A percentile compares a stretch with the other conserved stretches of the same genome.
phyloP scores from a whole-genome alignment of 2,329 filamentous ascomycete species.

The Diaporthe sp. region DNA sequence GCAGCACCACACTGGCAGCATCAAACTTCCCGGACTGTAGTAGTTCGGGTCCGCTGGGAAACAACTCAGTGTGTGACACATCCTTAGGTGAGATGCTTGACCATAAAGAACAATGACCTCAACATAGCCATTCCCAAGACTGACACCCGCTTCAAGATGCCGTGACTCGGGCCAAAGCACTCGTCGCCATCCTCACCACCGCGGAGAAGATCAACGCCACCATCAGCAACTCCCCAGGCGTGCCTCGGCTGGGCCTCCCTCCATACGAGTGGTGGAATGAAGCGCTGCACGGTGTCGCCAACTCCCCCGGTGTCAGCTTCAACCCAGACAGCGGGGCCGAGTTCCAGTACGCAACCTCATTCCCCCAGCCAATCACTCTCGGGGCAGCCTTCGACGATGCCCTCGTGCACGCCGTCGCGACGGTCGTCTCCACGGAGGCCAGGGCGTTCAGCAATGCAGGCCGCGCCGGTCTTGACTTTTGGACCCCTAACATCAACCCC shows the following conservation, averaged over 20 bases:
- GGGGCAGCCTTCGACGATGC: slow-evolving; percentile 73
- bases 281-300: slow-evolving; percentile 70
- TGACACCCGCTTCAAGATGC: slow-evolving; percentile 16
- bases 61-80: slow-evolving; percentile 32
- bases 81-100: slow-evolving; percentile 1
- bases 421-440: slow-evolving; percentile 63
- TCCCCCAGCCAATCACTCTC: slow-evolving; percentile 72
- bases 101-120: no score
- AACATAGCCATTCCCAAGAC: not conserved
- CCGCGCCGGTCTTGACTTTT: slow-evolving; percentile 66
- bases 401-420: slow-evolving; percentile 66
- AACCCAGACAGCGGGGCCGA: slow-evolving; percentile 48
- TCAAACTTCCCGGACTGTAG: slow-evolving; percentile 33
- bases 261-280: slow-evolving; percentile 72
- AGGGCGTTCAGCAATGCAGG: slow-evolving; percentile 73
- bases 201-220: slow-evolving; percentile 35
- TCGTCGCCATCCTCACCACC: slow-evolving; percentile 29
- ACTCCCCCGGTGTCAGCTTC: slow-evolving; percentile 60
- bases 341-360: slow-evolving; percentile 71
- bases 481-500: slow-evolving; percentile 76
- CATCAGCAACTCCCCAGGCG: slow-evolving; percentile 51
- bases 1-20: slow-evolving; percentile 1
- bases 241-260: slow-evolving; percentile 65
- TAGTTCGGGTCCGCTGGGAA: slow-evolving; percentile 26
- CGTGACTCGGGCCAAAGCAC: slow-evolving; percentile 27